These are phyloP conservation scores for Mycena pura DNA, from an alignment of 768 basidiomycete species.

Conservation along the genomic window DNA sequence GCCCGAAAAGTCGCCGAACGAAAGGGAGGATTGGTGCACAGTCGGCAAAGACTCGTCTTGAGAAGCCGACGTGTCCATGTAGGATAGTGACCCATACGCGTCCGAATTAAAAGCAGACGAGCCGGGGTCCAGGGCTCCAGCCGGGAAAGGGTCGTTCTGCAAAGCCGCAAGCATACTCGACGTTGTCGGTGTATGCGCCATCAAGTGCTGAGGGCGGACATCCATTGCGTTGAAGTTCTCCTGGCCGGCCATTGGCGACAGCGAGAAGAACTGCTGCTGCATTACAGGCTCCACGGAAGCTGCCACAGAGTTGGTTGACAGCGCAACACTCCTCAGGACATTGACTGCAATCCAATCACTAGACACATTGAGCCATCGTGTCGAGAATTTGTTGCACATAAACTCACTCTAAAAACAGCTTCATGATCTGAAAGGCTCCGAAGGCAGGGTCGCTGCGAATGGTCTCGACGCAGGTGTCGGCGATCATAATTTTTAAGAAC, in stretches of 20 bases:
- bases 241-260: conserved; percentile 90
- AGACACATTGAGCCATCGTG: conserved; percentile 26
- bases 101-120: conserved; percentile 69
- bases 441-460: conserved; percentile 93
- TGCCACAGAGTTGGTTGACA: conserved; percentile 91
- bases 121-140: conserved; percentile 69
- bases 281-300: conserved; percentile 92
- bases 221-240: conserved; percentile 77
- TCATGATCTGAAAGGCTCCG: conserved; percentile 91
- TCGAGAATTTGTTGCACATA: conserved; percentile 7
- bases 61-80: conserved; percentile 74
- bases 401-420: conserved; percentile 87
- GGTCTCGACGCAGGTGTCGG: conserved; percentile 59
- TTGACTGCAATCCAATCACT: conserved; percentile 94
- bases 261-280: conserved; percentile 86
- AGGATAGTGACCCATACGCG: conserved; percentile 72
- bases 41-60: conserved; percentile 68
- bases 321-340: conserved; percentile 83
- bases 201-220: conserved; percentile 63
- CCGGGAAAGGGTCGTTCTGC: conserved; percentile 75
- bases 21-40: conserved; percentile 67
- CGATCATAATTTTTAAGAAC: neutral
- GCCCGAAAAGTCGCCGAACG: conserved; percentile 74
- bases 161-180: conserved; percentile 91
- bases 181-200: conserved; percentile 85